Percentiles rank a stretch among this genome's conserved stretches.
Evolutionary conservation across 1,284 basidiomycete species (phyloP).

Genomic region (Hemileia vastatrix): DNA sequence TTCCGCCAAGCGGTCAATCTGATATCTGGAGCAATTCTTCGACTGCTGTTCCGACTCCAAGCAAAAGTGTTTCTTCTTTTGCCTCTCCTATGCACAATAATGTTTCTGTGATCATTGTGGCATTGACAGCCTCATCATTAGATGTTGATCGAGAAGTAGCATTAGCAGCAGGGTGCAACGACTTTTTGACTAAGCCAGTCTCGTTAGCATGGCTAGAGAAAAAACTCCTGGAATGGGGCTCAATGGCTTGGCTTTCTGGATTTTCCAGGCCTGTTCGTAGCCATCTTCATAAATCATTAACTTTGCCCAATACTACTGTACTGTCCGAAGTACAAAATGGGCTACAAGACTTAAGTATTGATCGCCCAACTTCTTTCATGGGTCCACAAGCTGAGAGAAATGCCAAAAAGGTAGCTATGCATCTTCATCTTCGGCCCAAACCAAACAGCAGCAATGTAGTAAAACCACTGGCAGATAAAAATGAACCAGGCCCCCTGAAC

Average conservation of each 20-base stretch:
- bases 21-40: conserved; percentile 18
- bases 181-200: conserved; percentile 96
- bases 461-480: no score
- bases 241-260: conserved; percentile 43
- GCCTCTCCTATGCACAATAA: conserved; percentile 56
- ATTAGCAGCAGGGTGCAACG: conserved; percentile 94
- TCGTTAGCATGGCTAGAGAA: conserved; percentile 89
- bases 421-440: conserved; percentile 10
- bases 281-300: no score
- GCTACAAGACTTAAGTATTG: no score
- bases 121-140: conserved; percentile 85
- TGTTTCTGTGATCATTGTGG: conserved; percentile 96
- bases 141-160: conserved; percentile 90
- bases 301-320: no score
- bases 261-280: conserved; percentile 25
- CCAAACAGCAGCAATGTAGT: no score
- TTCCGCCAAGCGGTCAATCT: conserved; percentile 43
- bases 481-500: no score
- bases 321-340: no score
- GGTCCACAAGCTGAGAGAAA: conserved; percentile 1
- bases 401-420: conserved; percentile 4
- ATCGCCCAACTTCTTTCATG: not conserved
- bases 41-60: conserved; percentile 25
- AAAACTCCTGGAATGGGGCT: conserved; percentile 97
- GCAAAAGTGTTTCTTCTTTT: conserved; percentile 17